phyloP scores from a whole-genome alignment of 164 flowering plant species.

The Hamamelis virginiana region DNA sequence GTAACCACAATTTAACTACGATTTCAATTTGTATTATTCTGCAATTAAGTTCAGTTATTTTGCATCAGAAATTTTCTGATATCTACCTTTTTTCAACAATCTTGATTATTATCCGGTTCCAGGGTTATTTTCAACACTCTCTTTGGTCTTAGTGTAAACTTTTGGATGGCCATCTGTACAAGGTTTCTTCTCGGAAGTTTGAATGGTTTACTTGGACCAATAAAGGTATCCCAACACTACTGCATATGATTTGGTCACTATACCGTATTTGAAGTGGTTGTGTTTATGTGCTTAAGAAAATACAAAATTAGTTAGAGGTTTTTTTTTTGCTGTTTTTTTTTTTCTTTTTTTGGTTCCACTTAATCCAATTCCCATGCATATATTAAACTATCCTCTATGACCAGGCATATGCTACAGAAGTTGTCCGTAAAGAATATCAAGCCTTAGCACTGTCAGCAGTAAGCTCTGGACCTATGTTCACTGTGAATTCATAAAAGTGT shows the following conservation, averaged over 20 bases:
- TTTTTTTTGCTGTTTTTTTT: no score
- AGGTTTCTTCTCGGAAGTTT: constrained; percentile 73
- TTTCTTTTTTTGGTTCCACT: neutral
- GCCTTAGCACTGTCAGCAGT: constrained; percentile 62
- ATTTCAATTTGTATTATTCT: neutral
- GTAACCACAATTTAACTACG: constrained; percentile 16
- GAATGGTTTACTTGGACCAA: constrained; percentile 63
- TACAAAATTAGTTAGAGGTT: neutral
- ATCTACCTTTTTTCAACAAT: no score
- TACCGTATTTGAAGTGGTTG: neutral
- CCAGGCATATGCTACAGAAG: constrained; percentile 70
- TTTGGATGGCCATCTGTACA: constrained; percentile 63
- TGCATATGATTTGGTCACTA: neutral
- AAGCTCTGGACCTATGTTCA: constrained; percentile 14
- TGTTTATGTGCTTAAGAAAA: neutral
- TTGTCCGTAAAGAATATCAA: constrained; percentile 51
- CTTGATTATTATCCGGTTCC: no score
- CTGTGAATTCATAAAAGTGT: neutral
- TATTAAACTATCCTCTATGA: neutral
- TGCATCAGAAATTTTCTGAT: neutral
- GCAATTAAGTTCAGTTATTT: neutral
- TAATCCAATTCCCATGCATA: neutral
- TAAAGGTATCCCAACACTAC: constrained; percentile 35
- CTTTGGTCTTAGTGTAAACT: constrained; percentile 64
- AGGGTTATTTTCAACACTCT: constrained; percentile 59